Base-by-base conservation (phyloP, 345 rosid species). In the Lepidium sativum region DNA sequence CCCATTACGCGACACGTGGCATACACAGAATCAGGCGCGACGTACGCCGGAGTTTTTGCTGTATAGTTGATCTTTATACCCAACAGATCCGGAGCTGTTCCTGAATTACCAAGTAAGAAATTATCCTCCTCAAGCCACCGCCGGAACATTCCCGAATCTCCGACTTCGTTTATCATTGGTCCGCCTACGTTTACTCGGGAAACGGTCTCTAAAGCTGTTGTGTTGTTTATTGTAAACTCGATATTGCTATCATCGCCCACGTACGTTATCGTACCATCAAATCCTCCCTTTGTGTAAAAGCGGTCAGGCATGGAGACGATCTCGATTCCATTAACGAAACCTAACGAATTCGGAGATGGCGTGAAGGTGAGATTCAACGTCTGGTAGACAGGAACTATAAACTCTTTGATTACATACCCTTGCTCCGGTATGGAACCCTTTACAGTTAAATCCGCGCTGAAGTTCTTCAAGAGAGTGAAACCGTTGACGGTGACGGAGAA, bases 321-420 rank as follows among this genome's bases (percentile, higher is more conserved):
- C 44, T 75, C 74, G n/a, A 78, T 32, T 0, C 81, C 81, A 29
- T 75, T 78, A 18, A 78, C 44, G 14, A 78, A 78, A 20, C 77
- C 81, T 27, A 44, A 64, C 4, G 83, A 41, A 6, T 18, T 47
- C 0, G 39, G 9, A 9, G 35, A 70, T 0, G 85, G 84, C 7
- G 6, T 47, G 65, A 85, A 80, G 0, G 74, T 72, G 21, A 85
- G 31, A 37, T 59, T 77, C 23, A 83, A 33, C 5, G n/a, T 15
- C 48, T 50, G 49, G 43, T 32, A 0, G 17, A 65, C 70, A 1
- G 60, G 63, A 3, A 80, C 0, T 4, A 51, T 48, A 3, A 53
- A 80, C 63, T 80, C 84, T 42, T 49, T 67, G 12, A 51, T 0
- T 0, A 71, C 1, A 35, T 1, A 2, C 11, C 20, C 0, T 1